Percentiles rank a stretch among this genome's conserved stretches.
phyloP scores from a whole-genome alignment of 768 basidiomycete species.

The Pisolithus albus region DNA sequence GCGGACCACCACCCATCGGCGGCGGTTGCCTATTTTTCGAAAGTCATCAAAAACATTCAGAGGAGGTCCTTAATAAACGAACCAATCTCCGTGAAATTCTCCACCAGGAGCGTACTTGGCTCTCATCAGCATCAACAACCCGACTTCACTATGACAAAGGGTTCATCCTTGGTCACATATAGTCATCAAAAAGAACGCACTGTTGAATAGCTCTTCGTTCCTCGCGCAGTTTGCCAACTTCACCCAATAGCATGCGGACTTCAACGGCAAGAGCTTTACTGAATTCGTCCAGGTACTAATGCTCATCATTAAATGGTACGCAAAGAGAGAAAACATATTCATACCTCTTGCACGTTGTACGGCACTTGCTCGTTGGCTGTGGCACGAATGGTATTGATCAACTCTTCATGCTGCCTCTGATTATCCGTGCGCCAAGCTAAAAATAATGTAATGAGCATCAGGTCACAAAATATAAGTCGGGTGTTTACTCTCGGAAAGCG shows the following conservation, averaged over 20 bases:
- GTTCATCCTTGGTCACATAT: neutral
- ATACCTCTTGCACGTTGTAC: constrained; percentile 77
- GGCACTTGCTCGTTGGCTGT: constrained; percentile 73
- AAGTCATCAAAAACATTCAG: constrained; percentile 4
- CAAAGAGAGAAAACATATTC: constrained; percentile 18
- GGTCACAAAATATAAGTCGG: neutral
- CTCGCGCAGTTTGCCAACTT: constrained; percentile 79
- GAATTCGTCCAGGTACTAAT: constrained; percentile 80
- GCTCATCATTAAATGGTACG: constrained; percentile 3
- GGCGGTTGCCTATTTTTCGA: constrained; percentile 37
- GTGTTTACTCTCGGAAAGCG: constrained; percentile 52
- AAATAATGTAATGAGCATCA: constrained; percentile 7
- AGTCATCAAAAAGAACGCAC: constrained; percentile 37
- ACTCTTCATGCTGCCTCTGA: constrained; percentile 57
- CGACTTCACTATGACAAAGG: constrained; percentile 54
- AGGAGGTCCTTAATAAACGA: constrained; percentile 4
- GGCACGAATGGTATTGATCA: constrained; percentile 56
- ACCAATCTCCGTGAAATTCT: constrained; percentile 83
- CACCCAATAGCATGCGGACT: constrained; percentile 74
- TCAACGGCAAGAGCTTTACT: constrained; percentile 78
- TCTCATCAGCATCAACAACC: constrained; percentile 59
- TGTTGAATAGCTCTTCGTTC: constrained; percentile 72
- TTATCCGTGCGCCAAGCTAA: constrained; percentile 66
- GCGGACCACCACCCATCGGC: constrained; percentile 24
- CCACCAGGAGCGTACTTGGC: constrained; percentile 81